Conservation (phyloP, 2,329 filamentous ascomycete species). For the Plenodomus biglobosus region DNA sequence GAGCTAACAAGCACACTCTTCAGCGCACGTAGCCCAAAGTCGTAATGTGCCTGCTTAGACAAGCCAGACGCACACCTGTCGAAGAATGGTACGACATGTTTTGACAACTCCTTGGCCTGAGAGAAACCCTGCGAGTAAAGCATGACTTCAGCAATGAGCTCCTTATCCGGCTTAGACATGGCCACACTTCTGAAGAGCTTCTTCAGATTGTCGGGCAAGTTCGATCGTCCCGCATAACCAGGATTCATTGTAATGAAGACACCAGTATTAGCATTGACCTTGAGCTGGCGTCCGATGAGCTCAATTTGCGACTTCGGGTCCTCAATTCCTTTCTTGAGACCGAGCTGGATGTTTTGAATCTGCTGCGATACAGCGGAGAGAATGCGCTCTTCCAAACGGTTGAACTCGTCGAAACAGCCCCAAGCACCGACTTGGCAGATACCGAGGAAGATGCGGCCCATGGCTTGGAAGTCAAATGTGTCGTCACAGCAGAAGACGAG, state of each 20-base stretch:
- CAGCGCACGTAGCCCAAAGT: slow-evolving; percentile 94
- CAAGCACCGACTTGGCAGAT: slow-evolving; percentile 98
- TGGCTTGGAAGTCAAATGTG: slow-evolving; percentile 99
- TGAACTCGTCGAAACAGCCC: slow-evolving; percentile 99
- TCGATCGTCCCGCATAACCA: slow-evolving; percentile 96
- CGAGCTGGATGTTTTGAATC: slow-evolving; percentile 98
- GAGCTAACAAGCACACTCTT: slow-evolving; percentile 99
- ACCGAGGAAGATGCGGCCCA: slow-evolving; percentile 98
- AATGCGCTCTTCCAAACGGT: slow-evolving; percentile 96
- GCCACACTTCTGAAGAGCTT: slow-evolving; percentile 98
- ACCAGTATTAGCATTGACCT: slow-evolving; percentile 88
- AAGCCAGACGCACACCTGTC: slow-evolving; percentile 79
- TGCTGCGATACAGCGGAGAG: slow-evolving; percentile 97
- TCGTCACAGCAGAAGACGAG: slow-evolving; percentile 99
- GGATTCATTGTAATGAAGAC: slow-evolving; percentile 99
- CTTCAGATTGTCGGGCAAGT: slow-evolving; percentile 98
- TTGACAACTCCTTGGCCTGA: slow-evolving; percentile 89
- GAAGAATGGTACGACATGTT: slow-evolving; percentile 97
- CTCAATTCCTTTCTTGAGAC: slow-evolving; percentile 79
- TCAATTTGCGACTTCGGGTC: slow-evolving; percentile 90
- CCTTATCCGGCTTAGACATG: slow-evolving; percentile 99
- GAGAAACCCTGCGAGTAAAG: slow-evolving; percentile 99
- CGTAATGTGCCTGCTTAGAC: slow-evolving; percentile 97
- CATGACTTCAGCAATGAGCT: slow-evolving; percentile 99
- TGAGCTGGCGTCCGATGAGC: slow-evolving; percentile 84